These are phyloP conservation scores for Actinidia chinensis DNA, from an alignment of 179 eudicot genomes.

Conservation along the genomic window DNA sequence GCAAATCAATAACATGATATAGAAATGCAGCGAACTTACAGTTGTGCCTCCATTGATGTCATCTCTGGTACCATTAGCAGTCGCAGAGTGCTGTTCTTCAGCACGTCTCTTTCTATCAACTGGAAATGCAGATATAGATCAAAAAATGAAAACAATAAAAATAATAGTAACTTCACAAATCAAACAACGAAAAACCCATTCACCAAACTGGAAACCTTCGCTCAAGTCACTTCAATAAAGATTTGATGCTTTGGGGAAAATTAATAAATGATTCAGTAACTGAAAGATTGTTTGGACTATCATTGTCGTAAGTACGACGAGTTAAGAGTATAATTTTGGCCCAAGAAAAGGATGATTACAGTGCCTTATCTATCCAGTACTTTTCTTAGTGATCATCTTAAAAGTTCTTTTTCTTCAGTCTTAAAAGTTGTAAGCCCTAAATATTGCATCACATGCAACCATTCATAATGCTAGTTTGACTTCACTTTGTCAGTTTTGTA, in stretches of 20 bases:
- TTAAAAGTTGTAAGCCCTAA: neutral
- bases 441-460: neutral
- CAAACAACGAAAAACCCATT: neutral
- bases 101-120: slow-evolving; percentile 65
- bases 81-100: slow-evolving; percentile 53
- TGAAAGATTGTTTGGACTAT: too few relatives aligned
- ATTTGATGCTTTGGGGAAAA: too few relatives aligned
- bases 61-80: slow-evolving; percentile 55
- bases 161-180: neutral
- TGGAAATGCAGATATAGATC: slow-evolving; percentile 27
- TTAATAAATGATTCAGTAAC: too few relatives aligned
- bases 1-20: neutral
- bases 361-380: neutral
- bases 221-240: too few relatives aligned
- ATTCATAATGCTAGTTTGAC: neutral
- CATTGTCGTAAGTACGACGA: too few relatives aligned
- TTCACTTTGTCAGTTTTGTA: neutral
- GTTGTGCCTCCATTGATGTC: slow-evolving; percentile 66
- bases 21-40: slow-evolving; percentile 49
- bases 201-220: neutral
- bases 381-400: too few relatives aligned
- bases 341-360: neutral
- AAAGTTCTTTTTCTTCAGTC: too few relatives aligned
- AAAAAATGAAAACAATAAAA: neutral
- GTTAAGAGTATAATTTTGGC: neutral